Percentiles rank a stretch among this genome's conserved stretches.
phyloP scores from a whole-genome alignment of 306 rosid genomes.

The Elaeagnus macrophylla region DNA sequence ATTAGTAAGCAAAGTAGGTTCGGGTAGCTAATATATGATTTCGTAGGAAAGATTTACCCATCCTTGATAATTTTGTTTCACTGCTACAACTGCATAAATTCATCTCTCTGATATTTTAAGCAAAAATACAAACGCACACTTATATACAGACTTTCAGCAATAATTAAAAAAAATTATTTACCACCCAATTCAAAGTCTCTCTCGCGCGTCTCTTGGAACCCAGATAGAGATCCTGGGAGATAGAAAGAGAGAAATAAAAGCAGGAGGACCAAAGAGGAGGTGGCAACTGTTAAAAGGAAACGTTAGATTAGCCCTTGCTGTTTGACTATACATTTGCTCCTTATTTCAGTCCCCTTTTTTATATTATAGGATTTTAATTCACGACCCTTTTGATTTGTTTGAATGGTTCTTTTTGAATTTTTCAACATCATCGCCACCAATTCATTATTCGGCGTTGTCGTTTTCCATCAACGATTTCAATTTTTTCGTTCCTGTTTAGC shows the following conservation, averaged over 20 bases:
- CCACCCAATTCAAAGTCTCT: too few relatives aligned
- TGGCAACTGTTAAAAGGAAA: constrained; percentile 4
- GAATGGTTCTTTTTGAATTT: constrained; percentile 1
- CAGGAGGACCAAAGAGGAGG: constrained; percentile 3
- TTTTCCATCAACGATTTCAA: background rate
- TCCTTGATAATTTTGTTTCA: too few relatives aligned
- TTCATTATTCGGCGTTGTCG: background rate
- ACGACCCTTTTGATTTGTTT: background rate
- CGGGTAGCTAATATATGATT: too few relatives aligned
- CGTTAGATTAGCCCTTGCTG: constrained; percentile 27
- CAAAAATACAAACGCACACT: too few relatives aligned
- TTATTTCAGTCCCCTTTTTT: background rate
- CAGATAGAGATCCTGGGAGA: background rate
- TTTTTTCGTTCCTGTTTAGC: background rate
- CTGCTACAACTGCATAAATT: too few relatives aligned
- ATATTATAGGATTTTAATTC: background rate
- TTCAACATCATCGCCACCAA: constrained; percentile 5
- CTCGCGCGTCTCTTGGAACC: too few relatives aligned
- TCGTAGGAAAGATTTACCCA: too few relatives aligned
- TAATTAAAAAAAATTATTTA: too few relatives aligned
- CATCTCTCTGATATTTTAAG: too few relatives aligned
- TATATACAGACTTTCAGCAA: too few relatives aligned
- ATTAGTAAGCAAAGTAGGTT: too few relatives aligned
- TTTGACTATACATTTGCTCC: constrained; percentile 17
- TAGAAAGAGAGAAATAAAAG: background rate